These are phyloP conservation scores for Lachnellula occidentalis DNA, from an alignment of 2,329 filamentous ascomycete genomes.

Conservation along the genomic window DNA sequence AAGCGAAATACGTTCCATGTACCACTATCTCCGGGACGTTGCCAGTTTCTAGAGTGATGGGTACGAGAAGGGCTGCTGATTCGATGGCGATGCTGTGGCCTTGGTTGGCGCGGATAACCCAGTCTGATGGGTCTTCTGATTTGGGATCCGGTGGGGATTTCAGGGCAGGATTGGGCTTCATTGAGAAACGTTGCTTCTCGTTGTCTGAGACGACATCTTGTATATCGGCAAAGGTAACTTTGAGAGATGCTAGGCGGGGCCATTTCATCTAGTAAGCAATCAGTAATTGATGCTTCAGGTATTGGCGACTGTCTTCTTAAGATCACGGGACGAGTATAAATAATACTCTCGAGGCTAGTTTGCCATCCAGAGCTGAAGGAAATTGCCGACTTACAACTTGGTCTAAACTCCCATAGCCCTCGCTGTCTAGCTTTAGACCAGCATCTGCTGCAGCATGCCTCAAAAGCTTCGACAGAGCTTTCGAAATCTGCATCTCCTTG, in stretches of 20 bases:
- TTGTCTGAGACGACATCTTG: slow-evolving; percentile 63
- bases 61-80: slow-evolving; percentile 63
- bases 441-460: slow-evolving; percentile 40
- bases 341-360: not conserved
- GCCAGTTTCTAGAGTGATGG: slow-evolving; percentile 53
- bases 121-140: slow-evolving; percentile 54
- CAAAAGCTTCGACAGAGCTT: slow-evolving; percentile 31
- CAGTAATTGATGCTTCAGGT: not conserved
- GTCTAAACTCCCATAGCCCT: slow-evolving; percentile 55
- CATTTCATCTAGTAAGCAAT: slow-evolving; percentile 27
- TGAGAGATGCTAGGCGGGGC: slow-evolving; percentile 54
- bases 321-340: slow-evolving; percentile 2
- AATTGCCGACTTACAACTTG: slow-evolving; percentile 46
- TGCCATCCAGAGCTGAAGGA: slow-evolving; percentile 7
- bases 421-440: slow-evolving; percentile 51
- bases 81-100: slow-evolving; percentile 80
- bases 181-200: slow-evolving; percentile 85
- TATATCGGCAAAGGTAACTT: slow-evolving; percentile 72
- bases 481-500: slow-evolving; percentile 29
- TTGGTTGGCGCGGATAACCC: slow-evolving; percentile 91
- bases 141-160: slow-evolving; percentile 18
- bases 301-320: not conserved
- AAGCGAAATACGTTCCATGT: slow-evolving; percentile 82
- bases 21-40: slow-evolving; percentile 65
- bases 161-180: slow-evolving; percentile 52